Base-by-base conservation (phyloP, 176 grass and related monocot genomes). In the Triticum timopheevii region DNA sequence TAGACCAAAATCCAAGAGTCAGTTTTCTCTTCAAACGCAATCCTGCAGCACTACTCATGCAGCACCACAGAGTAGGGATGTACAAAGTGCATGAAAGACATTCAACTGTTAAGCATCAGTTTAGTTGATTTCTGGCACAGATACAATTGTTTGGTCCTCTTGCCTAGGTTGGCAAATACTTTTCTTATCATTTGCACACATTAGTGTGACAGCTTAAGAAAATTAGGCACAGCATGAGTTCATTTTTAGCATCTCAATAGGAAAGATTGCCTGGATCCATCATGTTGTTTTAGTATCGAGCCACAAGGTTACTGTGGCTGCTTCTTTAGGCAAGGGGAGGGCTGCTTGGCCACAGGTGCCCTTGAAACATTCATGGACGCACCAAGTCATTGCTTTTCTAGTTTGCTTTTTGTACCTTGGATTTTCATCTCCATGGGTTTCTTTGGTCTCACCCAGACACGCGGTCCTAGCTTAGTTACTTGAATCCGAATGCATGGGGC, bases 1-100 rank as follows among this genome's bases (percentile, higher is more conserved):
- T 76, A 35, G 62, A 74, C 59, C 25, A 61, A 85, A 80, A 89
- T 61, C 69, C 22, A 65, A 80, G n/a, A 33, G 31, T 5, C 3
- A 27, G 42, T 54, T 64, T 19, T 66, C 12, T 34, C 24, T 89
- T 67, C 24, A 69, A 20, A 65, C 22, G 38, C 44, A 1, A 25
- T 17, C 15, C 4, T 27, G 5, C 39, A 86, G 6, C 9, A 76
- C 58, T 13, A 45, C 1, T 42, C 15, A 59, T 5, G 12, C 25
- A 28, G 67, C 59, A 42, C 27, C 45, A 76, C 9, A 58, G 7
- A 42, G 39, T 49, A 84, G 36, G 56, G n/a, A 56, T 66, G 76
- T 24, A 78, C 58, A 84, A 56, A 65, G 24, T 17, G 40, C 52
- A 1, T 44, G 44, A 27, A 65, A 45, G 61, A 63, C 7, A 38